A percentile compares a stretch with the other conserved stretches of the same genome.
Conservation (phyloP, 2,329 filamentous ascomycete species). For the Colletotrichum sojae region DNA sequence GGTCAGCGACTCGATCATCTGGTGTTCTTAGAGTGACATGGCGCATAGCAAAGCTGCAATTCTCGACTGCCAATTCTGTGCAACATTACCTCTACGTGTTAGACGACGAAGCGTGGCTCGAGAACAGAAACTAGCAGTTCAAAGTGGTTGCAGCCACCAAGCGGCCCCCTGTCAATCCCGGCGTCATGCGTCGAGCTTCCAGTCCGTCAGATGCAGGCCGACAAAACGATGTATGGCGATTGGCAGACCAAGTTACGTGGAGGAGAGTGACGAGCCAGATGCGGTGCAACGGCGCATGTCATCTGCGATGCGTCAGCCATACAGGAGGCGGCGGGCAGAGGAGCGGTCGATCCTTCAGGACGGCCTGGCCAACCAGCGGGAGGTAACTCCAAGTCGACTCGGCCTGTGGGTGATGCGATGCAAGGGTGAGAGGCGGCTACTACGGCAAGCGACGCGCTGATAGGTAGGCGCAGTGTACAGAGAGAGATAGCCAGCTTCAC, state of each 20-base stretch:
- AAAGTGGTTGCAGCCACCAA: conserved; percentile 36
- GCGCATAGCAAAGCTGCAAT: background rate
- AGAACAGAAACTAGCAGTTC: background rate
- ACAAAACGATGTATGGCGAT: conserved; percentile 10
- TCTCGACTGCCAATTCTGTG: background rate
- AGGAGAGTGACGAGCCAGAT: conserved; percentile 20
- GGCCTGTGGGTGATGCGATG: conserved; percentile 30
- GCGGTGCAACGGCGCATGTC: conserved; percentile 11
- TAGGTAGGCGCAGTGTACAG: background rate
- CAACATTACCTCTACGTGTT: background rate
- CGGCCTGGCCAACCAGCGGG: conserved; percentile 8
- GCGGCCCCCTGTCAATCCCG: conserved; percentile 19
- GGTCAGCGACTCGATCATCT: background rate
- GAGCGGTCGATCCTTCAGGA: conserved; percentile 21
- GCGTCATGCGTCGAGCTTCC: conserved; percentile 31
- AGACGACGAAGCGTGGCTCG: background rate
- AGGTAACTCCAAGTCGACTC: background rate
- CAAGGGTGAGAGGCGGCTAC: conserved; percentile 22
- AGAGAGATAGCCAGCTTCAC: conserved; percentile 5
- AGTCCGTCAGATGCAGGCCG: conserved; percentile 13
- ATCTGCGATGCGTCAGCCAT: conserved; percentile 14
- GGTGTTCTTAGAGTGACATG: too few species aligned
- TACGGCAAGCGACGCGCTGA: background rate
- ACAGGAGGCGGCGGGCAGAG: conserved; percentile 12
- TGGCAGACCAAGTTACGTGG: conserved; percentile 12